Evolutionary conservation across 352 stramenopile species (phyloP).

Genomic region (Globisporangium yorkense): DNA sequence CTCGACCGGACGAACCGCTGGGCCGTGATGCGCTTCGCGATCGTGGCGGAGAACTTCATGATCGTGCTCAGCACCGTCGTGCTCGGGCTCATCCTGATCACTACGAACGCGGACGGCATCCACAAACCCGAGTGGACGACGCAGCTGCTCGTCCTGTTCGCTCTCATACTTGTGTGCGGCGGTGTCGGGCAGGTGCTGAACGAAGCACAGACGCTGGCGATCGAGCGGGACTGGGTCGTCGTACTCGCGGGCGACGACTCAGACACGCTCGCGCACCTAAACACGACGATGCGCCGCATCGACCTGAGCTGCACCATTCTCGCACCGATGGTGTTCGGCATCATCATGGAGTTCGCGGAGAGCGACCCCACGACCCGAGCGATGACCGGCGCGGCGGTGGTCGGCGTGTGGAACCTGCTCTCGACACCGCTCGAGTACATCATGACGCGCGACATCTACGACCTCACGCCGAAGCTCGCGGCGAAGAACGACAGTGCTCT

Average conservation of each 20-base stretch:
- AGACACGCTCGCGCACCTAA: constrained; percentile 45
- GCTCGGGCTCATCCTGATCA: constrained; percentile 49
- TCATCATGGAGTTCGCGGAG: constrained; percentile 78
- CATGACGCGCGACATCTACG: constrained; percentile 68
- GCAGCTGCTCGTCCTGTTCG: constrained; percentile 39
- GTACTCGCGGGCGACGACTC: constrained; percentile 54
- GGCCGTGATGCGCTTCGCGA: constrained; percentile 60
- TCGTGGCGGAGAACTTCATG: constrained; percentile 72
- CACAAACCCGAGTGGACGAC: constrained; percentile 56
- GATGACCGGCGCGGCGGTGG: constrained; percentile 51
- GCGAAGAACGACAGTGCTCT: constrained; percentile 21
- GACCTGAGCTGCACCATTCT: constrained; percentile 79
- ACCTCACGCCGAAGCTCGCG: constrained; percentile 37
- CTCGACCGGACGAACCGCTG: constrained; percentile 67
- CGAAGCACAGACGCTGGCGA: constrained; percentile 64
- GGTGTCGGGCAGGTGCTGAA: constrained; percentile 71
- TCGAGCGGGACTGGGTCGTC: constrained; percentile 88
- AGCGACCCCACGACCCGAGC: constrained; percentile 50
- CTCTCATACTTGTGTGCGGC: constrained; percentile 49
- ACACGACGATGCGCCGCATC: constrained; percentile 78
- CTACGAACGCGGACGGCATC: constrained; percentile 52
- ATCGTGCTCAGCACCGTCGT: constrained; percentile 63
- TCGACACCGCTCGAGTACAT: constrained; percentile 72
- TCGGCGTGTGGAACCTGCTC: constrained; percentile 77
- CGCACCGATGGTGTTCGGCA: constrained; percentile 61